Evolutionary conservation across 306 rosid genomes (phyloP), one percentile per base, ranked within the genome.

Genomic region (Sechiopsis laciniata): DNA sequence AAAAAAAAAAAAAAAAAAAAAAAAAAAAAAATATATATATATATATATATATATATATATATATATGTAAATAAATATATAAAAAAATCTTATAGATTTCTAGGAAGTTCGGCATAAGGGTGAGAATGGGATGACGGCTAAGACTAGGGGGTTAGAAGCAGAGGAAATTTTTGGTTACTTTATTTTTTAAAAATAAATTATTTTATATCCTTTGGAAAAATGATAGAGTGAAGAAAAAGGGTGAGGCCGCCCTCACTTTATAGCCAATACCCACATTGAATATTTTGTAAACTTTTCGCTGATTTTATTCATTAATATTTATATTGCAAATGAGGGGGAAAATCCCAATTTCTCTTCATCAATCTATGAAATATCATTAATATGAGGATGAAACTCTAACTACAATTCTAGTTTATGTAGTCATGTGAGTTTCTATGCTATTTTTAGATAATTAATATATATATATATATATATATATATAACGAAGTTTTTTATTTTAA

Each of bases 211-310:
- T 55, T 55, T 55, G 3, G 4, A 62, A 61, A 61, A 12, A 0
- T 13, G n/a, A n/a, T 6, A 6, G 22, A 16, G 19, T 32, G 50
- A 16, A 62, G 48, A 35, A 17, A 54, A 29, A 32, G 21, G 48
- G 35, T 29, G 69, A 1, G 9, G 69, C 69, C 69, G 48, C 22
- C 69, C 50, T 62, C 19, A 62, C 68, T 26, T 62, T 62, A 29
- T 62, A 32, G 21, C 21, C 69, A 29, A 62, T 26, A 2, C 21
- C n/a, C 0, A 62, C 22, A 32, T 15, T 35, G 69, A 63, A 35
- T 29, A 29, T 2, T 32, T 35, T 7, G 15, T 35, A 32, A 12
- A 56, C 61, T 19, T 7, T 56, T 56, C 5, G 2, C 29, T 56
- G 19, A 0, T 0, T 64, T 40, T 4, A n/a, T 17, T 40, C 50